These are phyloP conservation scores for Thraustotheca clavata DNA, from an alignment of 352 stramenopile genomes.

Conservation along the genomic window DNA sequence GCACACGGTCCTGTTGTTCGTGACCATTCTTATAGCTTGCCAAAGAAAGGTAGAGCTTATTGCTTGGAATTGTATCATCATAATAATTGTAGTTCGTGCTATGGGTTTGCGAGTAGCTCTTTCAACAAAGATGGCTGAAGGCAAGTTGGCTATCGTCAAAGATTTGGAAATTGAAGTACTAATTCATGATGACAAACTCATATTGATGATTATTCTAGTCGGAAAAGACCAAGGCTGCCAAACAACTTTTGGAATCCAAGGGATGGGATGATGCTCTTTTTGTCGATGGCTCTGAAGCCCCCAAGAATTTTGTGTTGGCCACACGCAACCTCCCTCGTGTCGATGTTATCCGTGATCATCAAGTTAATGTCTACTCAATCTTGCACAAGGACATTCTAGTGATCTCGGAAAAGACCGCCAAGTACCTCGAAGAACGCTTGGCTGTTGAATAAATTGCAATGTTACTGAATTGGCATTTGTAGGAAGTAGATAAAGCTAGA, in stretches of 20 bases:
- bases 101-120: conserved; percentile 80
- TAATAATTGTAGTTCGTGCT: conserved; percentile 40
- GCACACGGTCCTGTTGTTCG: conserved; percentile 78
- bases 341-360: conserved; percentile 73
- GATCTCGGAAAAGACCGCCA: conserved; percentile 75
- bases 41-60: conserved; percentile 50
- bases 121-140: conserved; percentile 81
- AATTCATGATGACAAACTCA: background rate
- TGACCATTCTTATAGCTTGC: conserved; percentile 81
- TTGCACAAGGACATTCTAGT: conserved; percentile 83
- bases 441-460: conserved; percentile 51
- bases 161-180: conserved; percentile 64
- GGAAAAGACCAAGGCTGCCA: conserved; percentile 83
- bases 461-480: background rate
- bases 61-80: background rate
- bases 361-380: conserved; percentile 88
- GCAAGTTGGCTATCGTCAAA: conserved; percentile 76
- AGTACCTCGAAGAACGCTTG: conserved; percentile 82
- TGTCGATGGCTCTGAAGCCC: conserved; percentile 62
- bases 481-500: conserved; percentile 3
- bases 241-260: conserved; percentile 59
- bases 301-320: conserved; percentile 66
- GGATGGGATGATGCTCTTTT: conserved; percentile 84
- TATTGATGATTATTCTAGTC: conserved; percentile 27
- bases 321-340: conserved; percentile 82